A percentile compares a stretch with the other conserved stretches of the same genome.
phyloP scores from a whole-genome alignment of 208 protist genomes.

The Lotmaria passim region DNA sequence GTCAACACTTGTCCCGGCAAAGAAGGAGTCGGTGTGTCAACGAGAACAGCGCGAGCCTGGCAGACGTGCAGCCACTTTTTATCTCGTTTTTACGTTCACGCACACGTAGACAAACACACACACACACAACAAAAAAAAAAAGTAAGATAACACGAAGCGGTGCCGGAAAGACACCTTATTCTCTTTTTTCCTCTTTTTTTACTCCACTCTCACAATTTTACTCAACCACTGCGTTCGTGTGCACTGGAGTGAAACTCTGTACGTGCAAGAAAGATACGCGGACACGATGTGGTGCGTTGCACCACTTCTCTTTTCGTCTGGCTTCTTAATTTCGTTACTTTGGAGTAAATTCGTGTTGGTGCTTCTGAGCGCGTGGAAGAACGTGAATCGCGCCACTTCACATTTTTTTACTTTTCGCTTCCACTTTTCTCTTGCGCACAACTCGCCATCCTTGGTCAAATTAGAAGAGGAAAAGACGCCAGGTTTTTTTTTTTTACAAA shows the following conservation, averaged over 20 bases:
- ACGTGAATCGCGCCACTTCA: too few species aligned
- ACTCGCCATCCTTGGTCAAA: not conserved
- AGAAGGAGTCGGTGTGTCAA: too few species aligned
- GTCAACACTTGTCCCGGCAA: too few species aligned
- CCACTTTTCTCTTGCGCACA: not conserved
- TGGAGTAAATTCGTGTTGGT: constrained; percentile 1
- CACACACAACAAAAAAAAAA: too few species aligned
- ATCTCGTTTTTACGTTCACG: too few species aligned
- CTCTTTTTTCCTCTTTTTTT: not conserved
- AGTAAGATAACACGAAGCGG: too few species aligned
- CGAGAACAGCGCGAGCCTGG: too few species aligned
- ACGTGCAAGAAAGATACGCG: not conserved
- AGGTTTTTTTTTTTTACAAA: constrained; percentile 26
- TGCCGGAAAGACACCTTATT: not conserved
- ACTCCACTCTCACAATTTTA: not conserved
- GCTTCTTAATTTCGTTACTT: not conserved
- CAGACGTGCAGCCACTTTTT: too few species aligned
- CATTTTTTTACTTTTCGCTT: not conserved
- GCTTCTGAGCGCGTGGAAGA: not conserved
- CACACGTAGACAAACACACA: too few species aligned
- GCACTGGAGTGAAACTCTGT: constrained; percentile 2
- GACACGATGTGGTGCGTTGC: not conserved
- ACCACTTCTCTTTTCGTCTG: not conserved
- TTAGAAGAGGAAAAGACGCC: constrained; percentile 8
- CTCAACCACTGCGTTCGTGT: constrained; percentile 5